phyloP scores from a whole-genome alignment of 2,329 filamentous ascomycete species.

The Stromatinia cepivora region DNA sequence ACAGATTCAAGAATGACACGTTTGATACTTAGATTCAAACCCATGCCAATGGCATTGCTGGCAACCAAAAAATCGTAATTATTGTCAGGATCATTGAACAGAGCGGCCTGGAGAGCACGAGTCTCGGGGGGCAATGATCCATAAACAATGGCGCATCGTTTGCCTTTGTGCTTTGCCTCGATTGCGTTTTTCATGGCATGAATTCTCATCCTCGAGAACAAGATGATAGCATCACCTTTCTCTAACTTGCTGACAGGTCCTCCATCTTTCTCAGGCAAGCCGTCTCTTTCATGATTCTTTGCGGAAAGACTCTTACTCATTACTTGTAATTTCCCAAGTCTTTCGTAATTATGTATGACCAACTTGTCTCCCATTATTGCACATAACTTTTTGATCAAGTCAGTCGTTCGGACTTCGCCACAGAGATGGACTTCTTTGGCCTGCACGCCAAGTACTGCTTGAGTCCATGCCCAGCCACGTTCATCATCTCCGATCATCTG shows the following conservation, averaged over 20 bases:
- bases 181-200: constrained; percentile 78
- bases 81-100: constrained; percentile 95
- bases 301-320: constrained; percentile 52
- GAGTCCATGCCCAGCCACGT: constrained; percentile 92
- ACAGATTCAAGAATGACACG: constrained; percentile 83
- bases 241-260: constrained; percentile 37
- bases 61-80: constrained; percentile 94
- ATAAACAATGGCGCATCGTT: constrained; percentile 88
- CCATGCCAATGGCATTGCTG: constrained; percentile 97
- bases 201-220: constrained; percentile 80
- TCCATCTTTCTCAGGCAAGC: constrained; percentile 45
- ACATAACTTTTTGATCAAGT: constrained; percentile 75
- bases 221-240: constrained; percentile 89
- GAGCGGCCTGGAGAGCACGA: constrained; percentile 80
- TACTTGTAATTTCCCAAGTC: constrained; percentile 74
- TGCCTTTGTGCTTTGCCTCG: constrained; percentile 67
- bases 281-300: not conserved
- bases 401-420: constrained; percentile 80
- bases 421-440: constrained; percentile 91
- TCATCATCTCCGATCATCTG: constrained; percentile 86
- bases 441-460: constrained; percentile 81
- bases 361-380: constrained; percentile 79
- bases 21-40: constrained; percentile 88
- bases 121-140: constrained; percentile 90
- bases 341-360: constrained; percentile 77